Percentiles rank a stretch among this genome's conserved stretches.
These are phyloP conservation scores for Fusarium avenaceum DNA, from an alignment of 2,329 filamentous ascomycete species.

Conservation along the genomic window DNA sequence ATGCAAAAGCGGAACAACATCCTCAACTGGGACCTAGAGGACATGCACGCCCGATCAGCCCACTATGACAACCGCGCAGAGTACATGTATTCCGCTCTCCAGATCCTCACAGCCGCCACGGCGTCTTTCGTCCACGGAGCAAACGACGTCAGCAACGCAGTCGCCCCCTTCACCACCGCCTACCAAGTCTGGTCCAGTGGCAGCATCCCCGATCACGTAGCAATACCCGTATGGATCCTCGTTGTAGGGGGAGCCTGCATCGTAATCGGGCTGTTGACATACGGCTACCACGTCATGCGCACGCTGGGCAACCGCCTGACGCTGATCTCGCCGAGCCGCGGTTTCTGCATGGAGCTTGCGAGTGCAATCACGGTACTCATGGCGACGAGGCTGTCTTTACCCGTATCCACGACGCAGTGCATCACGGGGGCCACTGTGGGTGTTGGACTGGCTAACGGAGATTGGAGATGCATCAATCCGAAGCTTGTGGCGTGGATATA, in stretches of 20 bases:
- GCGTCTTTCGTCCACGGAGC: slow-evolving; percentile 77
- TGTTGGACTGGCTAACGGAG: slow-evolving; percentile 71
- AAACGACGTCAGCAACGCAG: slow-evolving; percentile 75
- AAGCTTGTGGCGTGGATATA: slow-evolving; percentile 71
- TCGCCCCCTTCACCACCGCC: slow-evolving; percentile 73
- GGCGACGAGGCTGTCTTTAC: slow-evolving; percentile 68
- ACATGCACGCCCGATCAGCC: slow-evolving; percentile 67
- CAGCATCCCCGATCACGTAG: slow-evolving; percentile 57
- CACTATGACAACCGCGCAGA: slow-evolving; percentile 74
- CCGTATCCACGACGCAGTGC: slow-evolving; percentile 75
- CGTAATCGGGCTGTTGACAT: slow-evolving; percentile 69
- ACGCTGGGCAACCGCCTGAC: slow-evolving; percentile 73
- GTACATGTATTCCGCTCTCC: slow-evolving; percentile 71
- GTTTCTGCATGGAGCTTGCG: slow-evolving; percentile 72
- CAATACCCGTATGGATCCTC: slow-evolving; percentile 72
- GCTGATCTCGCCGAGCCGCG: slow-evolving; percentile 70
- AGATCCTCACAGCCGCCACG: slow-evolving; percentile 71
- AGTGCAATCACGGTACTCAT: slow-evolving; percentile 71
- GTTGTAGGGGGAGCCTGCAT: slow-evolving; percentile 65
- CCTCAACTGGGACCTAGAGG: slow-evolving; percentile 63
- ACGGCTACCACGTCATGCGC: slow-evolving; percentile 75
- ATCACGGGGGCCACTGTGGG: slow-evolving; percentile 74
- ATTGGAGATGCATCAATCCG: slow-evolving; percentile 71
- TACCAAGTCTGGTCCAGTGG: slow-evolving; percentile 70
- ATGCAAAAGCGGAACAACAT: slow-evolving; percentile 62